Base-by-base conservation (phyloP, 441 rosid species). In the Aquilaria agallochum region DNA sequence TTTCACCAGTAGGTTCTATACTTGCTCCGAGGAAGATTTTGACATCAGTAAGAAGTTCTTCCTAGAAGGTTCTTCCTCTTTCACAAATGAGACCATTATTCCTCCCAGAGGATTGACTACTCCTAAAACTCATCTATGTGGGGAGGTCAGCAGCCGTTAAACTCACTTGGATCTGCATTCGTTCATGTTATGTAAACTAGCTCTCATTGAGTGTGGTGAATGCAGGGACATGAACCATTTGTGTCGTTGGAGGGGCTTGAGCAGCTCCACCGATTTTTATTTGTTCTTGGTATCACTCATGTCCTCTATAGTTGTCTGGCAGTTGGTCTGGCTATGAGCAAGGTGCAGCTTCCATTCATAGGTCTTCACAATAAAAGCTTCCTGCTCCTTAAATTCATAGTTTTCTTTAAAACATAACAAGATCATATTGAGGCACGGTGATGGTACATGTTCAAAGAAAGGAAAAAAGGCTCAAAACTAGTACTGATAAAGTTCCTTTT, bases 161-260 rank as follows among this genome's bases (percentile, higher is more conserved):
- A 50, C 52, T 50, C 27, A 31, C 31, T 34, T 50, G 20, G 33
- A 58, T 4, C 63, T 31, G 50, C 27, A 57, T 31, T 30, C 20
- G 31, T 14, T 9, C 52, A 53, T 36, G 36, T 5, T 40, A 10
- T 10, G 10, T 40, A 53, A 68, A 31, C 48, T 30, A 62, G 60
- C 27, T 33, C 27, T 8, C 52, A 61, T 44, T 31, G 3, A 11
- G 65, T 42, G 11, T 52, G 46, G 53, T 62, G 68, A 64, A 54
- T 75, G 68, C 81, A 94, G 98, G 98, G 98, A 27, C 89, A 72
- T 30, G 95, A 94, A 71, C 98, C 98, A 44, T 94, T 90, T 64
- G 98, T 90, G 55, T 94, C 97, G 9, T 69, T 80, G 2, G 90
- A 87, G 72, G 93, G 95, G 11, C 93, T 94, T 0, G 88, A 89